These are phyloP conservation scores for Colletotrichum gloeosporioides DNA, from an alignment of 2,329 filamentous ascomycete species.

Conservation along the genomic window DNA sequence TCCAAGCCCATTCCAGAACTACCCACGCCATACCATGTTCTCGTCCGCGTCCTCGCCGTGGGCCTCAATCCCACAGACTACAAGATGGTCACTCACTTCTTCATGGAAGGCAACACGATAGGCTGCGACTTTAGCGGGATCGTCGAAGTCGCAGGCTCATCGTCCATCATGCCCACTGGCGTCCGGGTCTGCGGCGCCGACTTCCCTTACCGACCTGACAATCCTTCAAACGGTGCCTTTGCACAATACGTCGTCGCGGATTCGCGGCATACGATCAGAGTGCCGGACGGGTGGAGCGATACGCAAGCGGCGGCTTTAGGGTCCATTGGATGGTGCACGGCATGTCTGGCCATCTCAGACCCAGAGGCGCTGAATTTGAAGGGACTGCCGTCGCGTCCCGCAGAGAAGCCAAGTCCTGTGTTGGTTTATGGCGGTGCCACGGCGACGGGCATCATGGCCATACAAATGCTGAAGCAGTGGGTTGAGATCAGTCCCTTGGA, in stretches of 20 bases:
- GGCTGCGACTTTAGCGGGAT: constrained; percentile 32
- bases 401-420: constrained; percentile 25
- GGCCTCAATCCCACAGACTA: constrained; percentile 32
- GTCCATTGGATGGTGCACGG: constrained; percentile 28
- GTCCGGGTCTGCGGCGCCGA: neutral
- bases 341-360: neutral
- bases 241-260: neutral
- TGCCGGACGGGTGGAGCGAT: constrained; percentile 26
- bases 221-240: neutral
- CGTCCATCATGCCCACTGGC: neutral
- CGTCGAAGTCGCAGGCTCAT: constrained; percentile 3
- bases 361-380: neutral
- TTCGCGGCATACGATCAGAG: constrained; percentile 9
- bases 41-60: constrained; percentile 27
- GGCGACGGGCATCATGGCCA: constrained; percentile 32
- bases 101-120: neutral
- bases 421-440: constrained; percentile 34
- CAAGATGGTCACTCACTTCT: constrained; percentile 29
- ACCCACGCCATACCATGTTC: neutral
- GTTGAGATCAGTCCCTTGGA: neutral
- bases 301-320: constrained; percentile 28
- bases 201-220: neutral
- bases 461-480: constrained; percentile 30
- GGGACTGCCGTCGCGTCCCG: constrained; percentile 12
- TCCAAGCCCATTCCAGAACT: neutral